Evolutionary conservation across 768 basidiomycete genomes (phyloP), one percentile per base, ranked within the genome.

Genomic region (Tulasnella sp.): DNA sequence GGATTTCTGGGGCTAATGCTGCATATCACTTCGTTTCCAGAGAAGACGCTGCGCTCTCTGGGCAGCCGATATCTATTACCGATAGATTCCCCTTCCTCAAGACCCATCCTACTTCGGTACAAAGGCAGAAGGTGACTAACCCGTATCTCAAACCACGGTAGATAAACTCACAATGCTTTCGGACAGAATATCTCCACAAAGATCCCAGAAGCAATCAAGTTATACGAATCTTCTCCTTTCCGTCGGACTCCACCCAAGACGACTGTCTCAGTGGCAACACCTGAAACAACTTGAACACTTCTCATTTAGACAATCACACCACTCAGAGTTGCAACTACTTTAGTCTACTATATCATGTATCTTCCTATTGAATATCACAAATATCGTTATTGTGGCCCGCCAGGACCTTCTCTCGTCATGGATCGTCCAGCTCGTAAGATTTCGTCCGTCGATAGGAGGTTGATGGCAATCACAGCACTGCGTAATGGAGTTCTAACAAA

Each of bases 381-480:
- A n/a, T n/a, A n/a, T n/a, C n/a, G n/a, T n/a, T n/a, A n/a, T n/a
- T n/a, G n/a, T n/a, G n/a, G n/a, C n/a, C n/a, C n/a, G n/a, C n/a
- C 31, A 37, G 54, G 55, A 3, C 53, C 43, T 32, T 56, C 55
- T 7, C 55, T 31, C 19, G 55, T 56, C 55, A 56, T 56, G 16
- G 57, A 58, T 52, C 87, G 81, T 31, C 87, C 87, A 22, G 87
- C 87, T 41, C 87, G 75, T 57, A 98, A 67, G 56, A 98, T 93
- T 69, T 99, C 93, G 66, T 99, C 93, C 32, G 90, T 95, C 28
- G 87, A 91, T 48, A 98, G 67, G 53, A 98, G 71, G 66, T 96
- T 98, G 59, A 95, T 78, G 35, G 91, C 93, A 61, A 99, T 99
- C 56, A 87, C 84, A 59, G 86, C 87, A 69, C 85, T 86, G 48